Conservation (phyloP, 108 stramenopile genomes). For the Cyclotella cryptica region DNA sequence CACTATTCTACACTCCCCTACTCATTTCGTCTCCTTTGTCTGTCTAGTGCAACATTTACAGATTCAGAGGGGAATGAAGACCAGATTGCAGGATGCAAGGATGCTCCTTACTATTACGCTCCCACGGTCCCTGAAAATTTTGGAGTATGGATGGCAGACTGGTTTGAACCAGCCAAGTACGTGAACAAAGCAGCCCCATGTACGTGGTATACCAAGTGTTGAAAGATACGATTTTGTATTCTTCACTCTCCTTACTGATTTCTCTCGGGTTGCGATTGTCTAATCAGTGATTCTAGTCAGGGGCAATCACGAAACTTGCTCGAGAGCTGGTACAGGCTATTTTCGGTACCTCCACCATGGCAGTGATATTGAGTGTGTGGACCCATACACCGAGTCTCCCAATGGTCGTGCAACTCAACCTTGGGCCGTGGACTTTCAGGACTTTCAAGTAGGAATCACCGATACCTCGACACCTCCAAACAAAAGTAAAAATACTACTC, state of each 20-base stretch:
- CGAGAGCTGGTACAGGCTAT: slow-evolving; percentile 9
- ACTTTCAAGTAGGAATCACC: slow-evolving; percentile 9
- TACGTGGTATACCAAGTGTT: not conserved
- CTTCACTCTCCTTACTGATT: not conserved
- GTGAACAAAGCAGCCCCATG: slow-evolving; percentile 2
- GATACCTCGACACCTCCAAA: slow-evolving; percentile 10
- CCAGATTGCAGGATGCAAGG: slow-evolving; percentile 9
- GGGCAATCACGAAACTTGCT: slow-evolving; percentile 2
- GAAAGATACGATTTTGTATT: not conserved
- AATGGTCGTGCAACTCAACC: slow-evolving; percentile 1
- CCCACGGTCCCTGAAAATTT: not conserved
- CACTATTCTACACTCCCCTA: not conserved
- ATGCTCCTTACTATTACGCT: not conserved
- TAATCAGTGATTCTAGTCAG: slow-evolving; percentile 8
- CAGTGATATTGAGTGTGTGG: not conserved
- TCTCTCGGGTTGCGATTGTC: not conserved
- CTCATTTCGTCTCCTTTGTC: not conserved
- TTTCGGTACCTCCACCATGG: slow-evolving; percentile 9
- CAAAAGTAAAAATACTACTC: not conserved
- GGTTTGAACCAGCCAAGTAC: slow-evolving; percentile 5
- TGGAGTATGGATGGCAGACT: slow-evolving; percentile 5
- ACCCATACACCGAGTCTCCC: not conserved
- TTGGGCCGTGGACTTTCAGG: not conserved
- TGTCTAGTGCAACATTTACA: not conserved
- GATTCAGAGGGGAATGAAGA: not conserved